These are phyloP conservation scores for Ceratobasidium sp. DNA, from an alignment of 1,284 basidiomycete species.

Conservation along the genomic window DNA sequence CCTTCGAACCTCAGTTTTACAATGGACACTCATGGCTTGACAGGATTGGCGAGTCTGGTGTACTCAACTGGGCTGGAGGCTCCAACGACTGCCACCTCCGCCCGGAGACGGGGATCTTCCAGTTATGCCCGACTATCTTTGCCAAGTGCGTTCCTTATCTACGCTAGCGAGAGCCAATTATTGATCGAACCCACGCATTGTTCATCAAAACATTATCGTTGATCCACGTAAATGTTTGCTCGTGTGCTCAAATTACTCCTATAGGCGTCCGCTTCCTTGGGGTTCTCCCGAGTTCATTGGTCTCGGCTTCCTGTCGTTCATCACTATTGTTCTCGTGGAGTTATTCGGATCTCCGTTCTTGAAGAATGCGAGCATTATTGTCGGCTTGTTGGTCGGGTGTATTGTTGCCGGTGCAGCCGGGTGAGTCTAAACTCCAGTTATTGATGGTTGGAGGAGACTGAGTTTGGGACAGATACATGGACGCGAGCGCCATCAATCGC, in stretches of 20 bases:
- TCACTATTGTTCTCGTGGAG: conserved; percentile 74
- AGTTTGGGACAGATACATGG: conserved; percentile 39
- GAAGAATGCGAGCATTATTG: conserved; percentile 73
- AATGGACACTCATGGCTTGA: conserved; percentile 57
- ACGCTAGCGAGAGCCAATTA: too few species aligned
- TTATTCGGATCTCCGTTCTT: conserved; percentile 83
- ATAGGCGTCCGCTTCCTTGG: conserved; percentile 56
- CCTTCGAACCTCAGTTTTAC: background rate
- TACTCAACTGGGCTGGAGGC: conserved; percentile 84
- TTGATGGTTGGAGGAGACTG: background rate
- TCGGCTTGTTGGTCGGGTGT: conserved; percentile 76
- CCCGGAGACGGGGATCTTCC: conserved; percentile 68
- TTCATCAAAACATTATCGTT: conserved; percentile 49
- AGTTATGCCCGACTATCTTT: conserved; percentile 69
- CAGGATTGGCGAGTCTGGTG: conserved; percentile 58
- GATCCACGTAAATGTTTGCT: conserved; percentile 4
- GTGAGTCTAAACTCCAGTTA: conserved; percentile 60
- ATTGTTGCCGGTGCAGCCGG: conserved; percentile 78
- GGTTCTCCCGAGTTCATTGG: conserved; percentile 84
- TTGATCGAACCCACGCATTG: too few species aligned
- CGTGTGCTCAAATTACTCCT: background rate
- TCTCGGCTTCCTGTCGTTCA: conserved; percentile 82
- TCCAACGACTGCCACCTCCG: conserved; percentile 68
- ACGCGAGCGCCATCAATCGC: conserved; percentile 61
- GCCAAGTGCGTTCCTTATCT: conserved; percentile 49